phyloP scores from a whole-genome alignment of 2,329 filamentous ascomycete species.

The Stemphylium vesicarium region DNA sequence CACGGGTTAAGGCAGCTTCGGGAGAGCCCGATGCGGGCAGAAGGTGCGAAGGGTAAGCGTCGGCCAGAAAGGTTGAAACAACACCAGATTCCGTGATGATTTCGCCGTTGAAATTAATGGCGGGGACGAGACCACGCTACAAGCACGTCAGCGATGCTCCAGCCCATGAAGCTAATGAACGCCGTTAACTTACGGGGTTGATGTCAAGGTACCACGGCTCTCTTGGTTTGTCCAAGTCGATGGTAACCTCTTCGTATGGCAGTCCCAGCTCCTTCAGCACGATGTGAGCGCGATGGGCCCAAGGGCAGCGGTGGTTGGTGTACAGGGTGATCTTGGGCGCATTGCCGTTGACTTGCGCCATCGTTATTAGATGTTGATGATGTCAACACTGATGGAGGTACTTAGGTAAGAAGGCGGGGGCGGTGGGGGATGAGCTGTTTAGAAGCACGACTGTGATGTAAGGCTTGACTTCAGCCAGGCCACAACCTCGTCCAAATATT shows the following conservation, averaged over 20 bases:
- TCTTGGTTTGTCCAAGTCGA: conserved; percentile 73
- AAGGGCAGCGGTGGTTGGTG: conserved; percentile 73
- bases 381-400: not conserved
- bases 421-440: too few species aligned
- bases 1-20: conserved; percentile 66
- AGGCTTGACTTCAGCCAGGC: too few species aligned
- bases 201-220: conserved; percentile 76
- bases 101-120: conserved; percentile 66
- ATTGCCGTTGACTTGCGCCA: conserved; percentile 34
- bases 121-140: conserved; percentile 74
- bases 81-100: conserved; percentile 77
- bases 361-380: conserved; percentile 11
- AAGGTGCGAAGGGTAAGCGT: conserved; percentile 72
- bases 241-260: conserved; percentile 72
- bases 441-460: too few species aligned
- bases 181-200: conserved; percentile 63
- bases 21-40: conserved; percentile 62
- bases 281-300: conserved; percentile 78
- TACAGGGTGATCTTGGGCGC: conserved; percentile 68
- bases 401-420: too few species aligned
- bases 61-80: conserved; percentile 73
- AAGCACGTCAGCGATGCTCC: not conserved
- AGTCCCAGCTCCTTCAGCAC: conserved; percentile 70
- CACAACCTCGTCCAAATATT: not conserved
- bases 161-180: not conserved